Evolutionary conservation across 106 monocot genomes (phyloP).

Genomic region (Dendrobium chrysotoxum): DNA sequence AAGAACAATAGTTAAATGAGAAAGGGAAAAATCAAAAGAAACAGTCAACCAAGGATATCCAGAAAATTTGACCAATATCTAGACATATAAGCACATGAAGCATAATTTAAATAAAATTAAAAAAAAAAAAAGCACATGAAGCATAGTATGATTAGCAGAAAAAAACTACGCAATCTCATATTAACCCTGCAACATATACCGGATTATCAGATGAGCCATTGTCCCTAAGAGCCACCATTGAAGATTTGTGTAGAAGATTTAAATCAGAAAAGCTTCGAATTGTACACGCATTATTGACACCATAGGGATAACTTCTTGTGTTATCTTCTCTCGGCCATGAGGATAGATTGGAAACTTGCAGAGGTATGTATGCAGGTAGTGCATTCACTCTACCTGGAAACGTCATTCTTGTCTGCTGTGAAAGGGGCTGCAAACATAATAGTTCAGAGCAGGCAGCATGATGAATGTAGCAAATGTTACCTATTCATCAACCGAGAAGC

Average conservation of each 20-base stretch:
- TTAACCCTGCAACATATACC: conserved; percentile 3
- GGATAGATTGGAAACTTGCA: neutral
- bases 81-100: neutral
- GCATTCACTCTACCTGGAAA: neutral
- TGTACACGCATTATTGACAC: neutral
- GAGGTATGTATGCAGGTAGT: neutral
- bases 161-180: too few species aligned
- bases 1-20: neutral
- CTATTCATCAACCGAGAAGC: neutral
- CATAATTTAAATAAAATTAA: too few species aligned
- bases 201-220: neutral
- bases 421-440: neutral
- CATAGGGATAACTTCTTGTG: neutral
- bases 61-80: neutral
- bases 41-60: neutral
- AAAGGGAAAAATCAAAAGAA: neutral
- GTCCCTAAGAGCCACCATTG: neutral
- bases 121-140: neutral
- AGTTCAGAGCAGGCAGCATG: neutral
- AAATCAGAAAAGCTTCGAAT: neutral
- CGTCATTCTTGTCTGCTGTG: neutral
- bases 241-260: neutral
- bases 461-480: neutral
- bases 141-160: neutral
- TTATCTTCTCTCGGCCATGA: conserved; percentile 2